phyloP scores from a whole-genome alignment of 1,284 basidiomycete species.

The Irpex sp. region DNA sequence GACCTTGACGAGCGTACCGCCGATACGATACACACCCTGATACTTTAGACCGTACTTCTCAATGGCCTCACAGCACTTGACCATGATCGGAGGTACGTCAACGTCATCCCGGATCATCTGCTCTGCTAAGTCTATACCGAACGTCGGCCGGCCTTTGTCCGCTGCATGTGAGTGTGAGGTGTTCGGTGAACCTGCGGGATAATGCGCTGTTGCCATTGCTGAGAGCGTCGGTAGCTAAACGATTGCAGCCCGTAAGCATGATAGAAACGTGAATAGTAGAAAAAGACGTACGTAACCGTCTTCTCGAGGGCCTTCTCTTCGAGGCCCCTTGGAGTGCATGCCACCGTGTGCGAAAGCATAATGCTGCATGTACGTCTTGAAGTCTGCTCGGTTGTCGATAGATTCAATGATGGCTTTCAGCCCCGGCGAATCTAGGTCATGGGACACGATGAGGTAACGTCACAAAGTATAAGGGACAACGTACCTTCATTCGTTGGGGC shows the following conservation, averaged over 20 bases:
- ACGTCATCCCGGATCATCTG: slow-evolving; percentile 89
- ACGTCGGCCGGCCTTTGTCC: slow-evolving; percentile 74
- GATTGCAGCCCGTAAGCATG: neutral
- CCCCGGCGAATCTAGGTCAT: slow-evolving; percentile 45
- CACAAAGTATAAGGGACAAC: slow-evolving; percentile 10
- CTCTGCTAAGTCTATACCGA: slow-evolving; percentile 88
- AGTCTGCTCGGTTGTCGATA: slow-evolving; percentile 94
- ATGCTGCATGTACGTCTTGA: slow-evolving; percentile 96
- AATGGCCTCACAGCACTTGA: slow-evolving; percentile 90
- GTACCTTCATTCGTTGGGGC: slow-evolving; percentile 72
- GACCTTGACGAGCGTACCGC: slow-evolving; percentile 89
- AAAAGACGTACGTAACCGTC: slow-evolving; percentile 76
- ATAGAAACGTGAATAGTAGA: slow-evolving; percentile 9
- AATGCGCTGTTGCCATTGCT: slow-evolving; percentile 31
- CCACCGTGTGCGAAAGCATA: slow-evolving; percentile 84
- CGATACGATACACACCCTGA: slow-evolving; percentile 93
- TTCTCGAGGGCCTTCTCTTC: slow-evolving; percentile 80
- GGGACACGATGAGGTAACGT: slow-evolving; percentile 2
- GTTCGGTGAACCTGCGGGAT: slow-evolving; percentile 27
- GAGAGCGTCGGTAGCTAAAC: slow-evolving; percentile 47
- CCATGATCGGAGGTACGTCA: slow-evolving; percentile 86
- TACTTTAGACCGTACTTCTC: slow-evolving; percentile 84
- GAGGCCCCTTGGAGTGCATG: slow-evolving; percentile 59
- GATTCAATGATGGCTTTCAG: slow-evolving; percentile 85
- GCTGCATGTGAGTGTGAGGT: slow-evolving; percentile 35